These are phyloP conservation scores for Rhynchosporium secalis DNA, from an alignment of 2,329 filamentous ascomycete genomes.

Conservation along the genomic window DNA sequence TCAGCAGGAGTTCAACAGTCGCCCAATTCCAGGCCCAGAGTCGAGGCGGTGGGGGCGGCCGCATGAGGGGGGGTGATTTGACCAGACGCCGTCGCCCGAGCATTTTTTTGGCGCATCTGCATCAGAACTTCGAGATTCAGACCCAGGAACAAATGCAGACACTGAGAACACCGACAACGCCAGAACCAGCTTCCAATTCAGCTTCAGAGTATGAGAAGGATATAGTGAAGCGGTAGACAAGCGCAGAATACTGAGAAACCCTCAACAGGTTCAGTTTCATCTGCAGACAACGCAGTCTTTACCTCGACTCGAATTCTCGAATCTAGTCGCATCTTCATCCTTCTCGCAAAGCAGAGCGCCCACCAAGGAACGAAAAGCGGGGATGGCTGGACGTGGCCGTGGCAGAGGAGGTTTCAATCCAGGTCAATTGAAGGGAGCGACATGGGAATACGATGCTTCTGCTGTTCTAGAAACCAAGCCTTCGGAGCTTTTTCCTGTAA, in stretches of 20 bases:
- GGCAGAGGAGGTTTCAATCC: constrained; percentile 30
- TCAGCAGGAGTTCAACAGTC: background rate
- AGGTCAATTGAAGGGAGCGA: constrained; percentile 36
- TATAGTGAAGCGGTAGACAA: background rate
- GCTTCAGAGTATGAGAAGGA: background rate
- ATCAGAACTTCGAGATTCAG: no score
- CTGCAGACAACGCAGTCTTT: background rate
- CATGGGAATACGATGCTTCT: constrained; percentile 38
- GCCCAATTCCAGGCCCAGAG: background rate
- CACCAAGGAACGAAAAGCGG: background rate
- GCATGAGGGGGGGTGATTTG: background rate
- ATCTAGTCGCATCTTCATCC: background rate
- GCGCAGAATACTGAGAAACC: background rate
- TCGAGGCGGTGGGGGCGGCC: background rate
- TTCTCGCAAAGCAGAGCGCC: background rate
- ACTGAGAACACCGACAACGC: background rate
- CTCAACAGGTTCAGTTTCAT: background rate
- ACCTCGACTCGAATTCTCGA: no score
- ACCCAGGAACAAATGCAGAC: background rate
- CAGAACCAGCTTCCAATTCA: background rate
- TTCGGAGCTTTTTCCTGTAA: constrained; percentile 49
- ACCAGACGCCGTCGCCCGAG: no score
- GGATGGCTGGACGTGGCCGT: constrained; percentile 35
- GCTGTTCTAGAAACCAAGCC: constrained; percentile 43
- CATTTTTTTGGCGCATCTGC: no score